A percentile compares a stretch with the other conserved stretches of the same genome.
Evolutionary conservation across 306 rosid species (phyloP).

Genomic region (Arachis stenosperma): DNA sequence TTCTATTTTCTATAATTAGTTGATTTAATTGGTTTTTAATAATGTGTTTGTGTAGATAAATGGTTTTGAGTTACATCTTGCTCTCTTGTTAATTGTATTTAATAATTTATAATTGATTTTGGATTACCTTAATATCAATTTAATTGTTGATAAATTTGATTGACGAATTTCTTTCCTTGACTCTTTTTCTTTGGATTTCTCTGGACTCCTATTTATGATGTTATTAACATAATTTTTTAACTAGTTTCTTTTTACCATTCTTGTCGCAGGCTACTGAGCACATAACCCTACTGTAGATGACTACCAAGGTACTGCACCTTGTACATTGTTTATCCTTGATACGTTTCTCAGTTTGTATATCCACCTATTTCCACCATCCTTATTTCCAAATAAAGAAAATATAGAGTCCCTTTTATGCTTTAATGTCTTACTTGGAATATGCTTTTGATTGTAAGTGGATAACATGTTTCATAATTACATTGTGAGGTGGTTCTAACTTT

Average conservation of each 20-base stretch:
- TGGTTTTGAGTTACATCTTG: no score
- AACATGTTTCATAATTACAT: background rate
- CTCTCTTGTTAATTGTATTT: no score
- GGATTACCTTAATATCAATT: no score
- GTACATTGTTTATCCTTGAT: slow-evolving; percentile 6
- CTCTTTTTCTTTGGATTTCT: slow-evolving; percentile 15
- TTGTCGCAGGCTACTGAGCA: slow-evolving; percentile 76
- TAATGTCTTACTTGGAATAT: background rate
- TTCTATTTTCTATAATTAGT: no score
- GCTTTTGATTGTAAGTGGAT: background rate
- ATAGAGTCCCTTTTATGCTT: background rate
- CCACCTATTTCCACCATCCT: background rate
- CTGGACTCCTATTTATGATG: background rate
- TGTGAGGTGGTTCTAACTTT: background rate
- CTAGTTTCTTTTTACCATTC: background rate
- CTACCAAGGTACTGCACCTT: slow-evolving; percentile 76
- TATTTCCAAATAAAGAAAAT: background rate
- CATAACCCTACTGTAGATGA: slow-evolving; percentile 76
- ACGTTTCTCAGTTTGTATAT: slow-evolving; percentile 13
- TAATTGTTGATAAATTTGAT: background rate
- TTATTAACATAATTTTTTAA: slow-evolving; percentile 13
- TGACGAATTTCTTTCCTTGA: background rate
- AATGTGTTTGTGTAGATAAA: no score
- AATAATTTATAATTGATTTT: no score
- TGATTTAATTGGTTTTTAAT: no score